Evolutionary conservation across 371 early-diverging fungal genomes (phyloP).

Genomic region (Umbelopsis sp.): DNA sequence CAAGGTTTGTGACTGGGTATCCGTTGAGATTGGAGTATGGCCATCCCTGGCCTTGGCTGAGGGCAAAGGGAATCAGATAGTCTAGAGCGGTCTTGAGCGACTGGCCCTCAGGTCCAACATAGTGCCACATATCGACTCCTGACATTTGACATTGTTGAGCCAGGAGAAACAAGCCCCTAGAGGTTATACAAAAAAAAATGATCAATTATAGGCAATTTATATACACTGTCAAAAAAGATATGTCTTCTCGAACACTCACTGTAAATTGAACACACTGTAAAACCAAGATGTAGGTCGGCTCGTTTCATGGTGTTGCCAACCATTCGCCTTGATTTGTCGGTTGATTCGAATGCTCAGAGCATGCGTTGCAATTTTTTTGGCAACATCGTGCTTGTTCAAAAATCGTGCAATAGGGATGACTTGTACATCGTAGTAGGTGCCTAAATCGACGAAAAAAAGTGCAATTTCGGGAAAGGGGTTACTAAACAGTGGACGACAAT

Average conservation of each 20-base stretch:
- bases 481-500: too few relatives aligned
- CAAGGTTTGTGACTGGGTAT: conserved; percentile 29
- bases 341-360: conserved; percentile 30
- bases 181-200: background rate
- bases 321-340: conserved; percentile 37
- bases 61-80: conserved; percentile 42
- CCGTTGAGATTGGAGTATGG: conserved; percentile 34
- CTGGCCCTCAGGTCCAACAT: conserved; percentile 34
- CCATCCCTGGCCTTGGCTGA: conserved; percentile 37
- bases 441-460: background rate
- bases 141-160: conserved; percentile 30
- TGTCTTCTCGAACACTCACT: background rate
- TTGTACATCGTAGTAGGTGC: conserved; percentile 44
- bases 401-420: conserved; percentile 40
- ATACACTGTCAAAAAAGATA: too few relatives aligned
- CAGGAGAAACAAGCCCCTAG: conserved; percentile 16
- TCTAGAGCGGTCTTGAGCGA: conserved; percentile 44
- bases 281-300: conserved; percentile 38
- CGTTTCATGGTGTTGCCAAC: conserved; percentile 44
- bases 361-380: conserved; percentile 23
- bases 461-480: too few relatives aligned
- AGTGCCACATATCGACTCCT: conserved; percentile 33
- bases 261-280: conserved; percentile 46
- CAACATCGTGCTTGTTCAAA: conserved; percentile 35
- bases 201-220: too few relatives aligned